Evolutionary conservation across 306 rosid genomes (phyloP).

Genomic region (Alnus rubra): DNA sequence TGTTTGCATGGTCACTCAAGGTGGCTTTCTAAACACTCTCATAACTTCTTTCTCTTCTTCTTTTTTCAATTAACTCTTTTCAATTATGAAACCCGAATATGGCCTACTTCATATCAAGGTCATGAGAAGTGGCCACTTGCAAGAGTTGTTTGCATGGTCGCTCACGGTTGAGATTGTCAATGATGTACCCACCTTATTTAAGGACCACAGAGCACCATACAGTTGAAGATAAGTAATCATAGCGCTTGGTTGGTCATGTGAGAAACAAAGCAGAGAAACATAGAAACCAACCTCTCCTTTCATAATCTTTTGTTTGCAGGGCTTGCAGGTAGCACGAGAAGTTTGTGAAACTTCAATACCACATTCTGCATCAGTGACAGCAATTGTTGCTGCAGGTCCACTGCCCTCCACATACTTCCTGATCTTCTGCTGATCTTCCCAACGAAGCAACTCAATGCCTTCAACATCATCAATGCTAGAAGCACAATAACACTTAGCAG

Average conservation of each 20-base stretch:
- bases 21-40: not conserved
- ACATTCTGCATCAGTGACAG: conserved; percentile 35
- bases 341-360: conserved; percentile 72
- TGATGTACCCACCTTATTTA: not conserved
- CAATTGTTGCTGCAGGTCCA: conserved; percentile 25
- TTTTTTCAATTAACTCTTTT: not conserved
- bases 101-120: not conserved
- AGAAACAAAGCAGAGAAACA: conserved; percentile 3
- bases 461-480: conserved; percentile 83
- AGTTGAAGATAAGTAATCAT: too few relatives aligned
- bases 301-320: conserved; percentile 66
- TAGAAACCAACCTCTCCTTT: conserved; percentile 72
- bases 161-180: not conserved
- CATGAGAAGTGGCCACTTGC: conserved; percentile 8
- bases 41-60: not conserved
- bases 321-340: conserved; percentile 85
- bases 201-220: not conserved
- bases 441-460: conserved; percentile 77
- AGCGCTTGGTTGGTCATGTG: too few relatives aligned
- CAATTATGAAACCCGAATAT: not conserved
- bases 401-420: conserved; percentile 66
- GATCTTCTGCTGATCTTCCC: conserved; percentile 94
- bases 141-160: not conserved
- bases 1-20: too few relatives aligned
- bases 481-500: conserved; percentile 9